Evolutionary conservation across 306 rosid genomes (phyloP), one percentile per base, ranked within the genome.

Genomic region (Sphenostylis stenocarpa): DNA sequence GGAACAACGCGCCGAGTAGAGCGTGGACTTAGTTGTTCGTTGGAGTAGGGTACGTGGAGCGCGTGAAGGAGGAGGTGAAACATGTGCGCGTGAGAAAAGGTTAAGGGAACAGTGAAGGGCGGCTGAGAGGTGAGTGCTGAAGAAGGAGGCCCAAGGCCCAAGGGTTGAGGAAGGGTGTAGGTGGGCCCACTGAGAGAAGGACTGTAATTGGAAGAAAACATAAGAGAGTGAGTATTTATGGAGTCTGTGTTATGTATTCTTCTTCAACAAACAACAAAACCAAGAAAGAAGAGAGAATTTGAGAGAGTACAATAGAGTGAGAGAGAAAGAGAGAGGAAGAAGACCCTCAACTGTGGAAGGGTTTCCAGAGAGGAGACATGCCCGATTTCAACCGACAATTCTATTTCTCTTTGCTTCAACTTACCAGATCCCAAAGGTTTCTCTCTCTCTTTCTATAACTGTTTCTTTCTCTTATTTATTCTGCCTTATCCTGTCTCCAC

Each of bases 311-410:
- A 41, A 24, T 11, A 38, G 15, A n/a, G 71, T 65, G 36, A 57
- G 70, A 71, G 80, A 29, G 39, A 36, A 10, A 23, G 44, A 57
- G 70, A 75, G 78, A 29, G 60, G 41, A 52, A 15, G 48, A 6
- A 43, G 36, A 9, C 47, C 38, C 15, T 11, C 15, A 41, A 41
- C 47, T 41, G 47, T 41, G 47, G 14, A 68, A 38, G 77, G 77
- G 81, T 86, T 81, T 77, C 84, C 45, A 69, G 79, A 24, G 60
- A 73, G 87, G 93, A 79, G 84, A 92, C 97, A 88, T 92, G 96
- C 85, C 88, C 68, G 45, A 73, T 43, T 39, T 70, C 75, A 67
- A 67, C 86, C 91, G 82, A 86, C 94, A 90, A n/a, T 80, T 69
- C 70, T 52, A 26, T 70, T 28, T 10, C 58, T 62, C 1, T 11